phyloP scores from a whole-genome alignment of 2,329 filamentous ascomycete species.

The Iodosphaeria phyllophila region DNA sequence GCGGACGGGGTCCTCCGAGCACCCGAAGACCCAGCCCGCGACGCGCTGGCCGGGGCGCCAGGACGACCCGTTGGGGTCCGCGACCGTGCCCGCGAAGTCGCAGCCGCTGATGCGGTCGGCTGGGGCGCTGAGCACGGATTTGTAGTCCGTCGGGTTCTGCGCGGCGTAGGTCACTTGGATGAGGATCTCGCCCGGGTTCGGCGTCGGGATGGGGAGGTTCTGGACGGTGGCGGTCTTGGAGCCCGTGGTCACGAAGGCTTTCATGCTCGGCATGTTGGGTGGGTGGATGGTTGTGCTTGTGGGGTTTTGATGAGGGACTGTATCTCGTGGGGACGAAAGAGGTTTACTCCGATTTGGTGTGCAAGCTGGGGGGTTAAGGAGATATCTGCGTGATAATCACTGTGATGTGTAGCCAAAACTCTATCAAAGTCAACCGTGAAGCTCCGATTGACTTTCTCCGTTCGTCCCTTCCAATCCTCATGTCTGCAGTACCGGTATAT shows the following conservation, averaged over 20 bases:
- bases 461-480: no score
- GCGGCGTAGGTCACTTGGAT: constrained; percentile 14
- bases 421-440: no score
- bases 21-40: constrained; percentile 15
- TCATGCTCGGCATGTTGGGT: constrained; percentile 16
- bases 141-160: constrained; percentile 18
- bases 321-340: no score
- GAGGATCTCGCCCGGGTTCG: constrained; percentile 14
- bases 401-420: no score
- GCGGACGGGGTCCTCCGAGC: constrained; percentile 7
- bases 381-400: no score
- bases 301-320: no score
- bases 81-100: constrained; percentile 16
- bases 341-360: no score
- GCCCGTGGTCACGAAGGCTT: constrained; percentile 17
- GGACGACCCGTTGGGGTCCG: constrained; percentile 11
- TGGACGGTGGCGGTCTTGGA: constrained; percentile 12
- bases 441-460: no score
- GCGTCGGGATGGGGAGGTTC: constrained; percentile 11
- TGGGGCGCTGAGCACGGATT: constrained; percentile 5
- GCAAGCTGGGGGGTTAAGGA: no score
- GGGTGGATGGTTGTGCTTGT: no score
- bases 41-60: constrained; percentile 14
- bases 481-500: no score
- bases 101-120: constrained; percentile 13